Evolutionary conservation across 2,329 filamentous ascomycete species (phyloP).

Genomic region (Setomelanomma holmii): DNA sequence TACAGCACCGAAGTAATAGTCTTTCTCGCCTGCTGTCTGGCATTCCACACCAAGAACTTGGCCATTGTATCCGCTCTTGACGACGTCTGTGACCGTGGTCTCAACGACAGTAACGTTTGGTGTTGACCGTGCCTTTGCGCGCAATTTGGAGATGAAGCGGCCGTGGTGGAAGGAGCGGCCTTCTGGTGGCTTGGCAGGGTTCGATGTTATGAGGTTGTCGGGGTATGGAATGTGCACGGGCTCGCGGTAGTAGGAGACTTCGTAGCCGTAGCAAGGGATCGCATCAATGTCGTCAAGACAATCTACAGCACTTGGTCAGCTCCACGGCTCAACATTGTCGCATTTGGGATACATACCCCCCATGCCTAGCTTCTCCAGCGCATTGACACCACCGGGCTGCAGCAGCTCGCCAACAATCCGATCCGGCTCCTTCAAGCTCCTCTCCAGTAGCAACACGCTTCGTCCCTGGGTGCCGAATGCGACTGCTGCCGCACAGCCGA

Average conservation of each 20-base stretch:
- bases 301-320: conserved; percentile 51
- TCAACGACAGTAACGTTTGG: conserved; percentile 90
- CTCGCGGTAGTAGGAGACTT: conserved; percentile 80
- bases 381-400: conserved; percentile 87
- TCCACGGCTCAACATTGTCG: not conserved
- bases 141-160: conserved; percentile 83
- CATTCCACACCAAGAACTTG: conserved; percentile 86
- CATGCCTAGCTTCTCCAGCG: conserved; percentile 81
- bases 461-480: conserved; percentile 87
- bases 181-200: conserved; percentile 59
- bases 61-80: conserved; percentile 71
- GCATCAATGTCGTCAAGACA: conserved; percentile 91
- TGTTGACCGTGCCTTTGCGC: conserved; percentile 74
- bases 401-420: conserved; percentile 95
- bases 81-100: conserved; percentile 79
- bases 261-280: conserved; percentile 82
- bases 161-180: conserved; percentile 93
- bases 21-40: conserved; percentile 68
- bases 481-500: conserved; percentile 86
- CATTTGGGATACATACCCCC: conserved; percentile 41
- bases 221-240: conserved; percentile 83
- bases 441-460: conserved; percentile 88
- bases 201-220: conserved; percentile 55
- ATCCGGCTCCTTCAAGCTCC: conserved; percentile 88
- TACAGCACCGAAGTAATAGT: conserved; percentile 84